Percentiles rank a stretch among this genome's conserved stretches.
Evolutionary conservation across 2,329 filamentous ascomycete genomes (phyloP).

Genomic region (Magnaporthales sp.): DNA sequence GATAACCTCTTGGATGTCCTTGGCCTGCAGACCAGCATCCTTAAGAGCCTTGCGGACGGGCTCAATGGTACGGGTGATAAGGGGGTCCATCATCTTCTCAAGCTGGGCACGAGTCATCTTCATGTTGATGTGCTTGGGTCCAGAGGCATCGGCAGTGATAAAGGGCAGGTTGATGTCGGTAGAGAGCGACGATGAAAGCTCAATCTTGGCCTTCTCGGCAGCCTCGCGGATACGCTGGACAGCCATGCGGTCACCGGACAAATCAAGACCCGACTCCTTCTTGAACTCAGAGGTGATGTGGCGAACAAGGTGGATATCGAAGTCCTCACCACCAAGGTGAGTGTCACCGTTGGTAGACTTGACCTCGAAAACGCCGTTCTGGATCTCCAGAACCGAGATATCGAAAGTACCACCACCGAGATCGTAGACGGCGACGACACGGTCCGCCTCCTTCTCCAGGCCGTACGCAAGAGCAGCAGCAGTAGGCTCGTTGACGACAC

Average conservation of each 20-base stretch:
- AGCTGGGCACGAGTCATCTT: constrained; percentile 91
- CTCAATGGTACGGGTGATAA: constrained; percentile 79
- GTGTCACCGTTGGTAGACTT: constrained; percentile 99
- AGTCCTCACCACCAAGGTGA: constrained; percentile 96
- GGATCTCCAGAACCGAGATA: constrained; percentile 96
- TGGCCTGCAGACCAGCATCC: constrained; percentile 83
- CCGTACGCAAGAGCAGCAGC: constrained; percentile 93
- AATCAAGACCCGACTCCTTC: constrained; percentile 86
- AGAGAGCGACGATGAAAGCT: constrained; percentile 88
- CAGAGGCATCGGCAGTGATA: constrained; percentile 92
- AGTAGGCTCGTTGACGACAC: constrained; percentile 97
- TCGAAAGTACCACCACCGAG: constrained; percentile 98
- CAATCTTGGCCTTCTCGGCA: constrained; percentile 98
- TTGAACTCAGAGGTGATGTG: constrained; percentile 94
- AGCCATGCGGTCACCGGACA: constrained; percentile 90
- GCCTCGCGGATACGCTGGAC: constrained; percentile 98
- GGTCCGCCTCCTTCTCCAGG: constrained; percentile 88
- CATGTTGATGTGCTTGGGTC: constrained; percentile 96
- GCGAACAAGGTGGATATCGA: constrained; percentile 89
- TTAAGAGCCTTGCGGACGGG: constrained; percentile 95
- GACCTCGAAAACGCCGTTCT: constrained; percentile 97
- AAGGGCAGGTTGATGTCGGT: constrained; percentile 98
- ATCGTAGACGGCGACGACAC: constrained; percentile 92
- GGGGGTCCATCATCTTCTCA: constrained; percentile 82
- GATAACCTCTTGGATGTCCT: constrained; percentile 96